Evolutionary conservation across 139 green algal genomes (phyloP).

Genomic region (Tetraselmis striata): DNA sequence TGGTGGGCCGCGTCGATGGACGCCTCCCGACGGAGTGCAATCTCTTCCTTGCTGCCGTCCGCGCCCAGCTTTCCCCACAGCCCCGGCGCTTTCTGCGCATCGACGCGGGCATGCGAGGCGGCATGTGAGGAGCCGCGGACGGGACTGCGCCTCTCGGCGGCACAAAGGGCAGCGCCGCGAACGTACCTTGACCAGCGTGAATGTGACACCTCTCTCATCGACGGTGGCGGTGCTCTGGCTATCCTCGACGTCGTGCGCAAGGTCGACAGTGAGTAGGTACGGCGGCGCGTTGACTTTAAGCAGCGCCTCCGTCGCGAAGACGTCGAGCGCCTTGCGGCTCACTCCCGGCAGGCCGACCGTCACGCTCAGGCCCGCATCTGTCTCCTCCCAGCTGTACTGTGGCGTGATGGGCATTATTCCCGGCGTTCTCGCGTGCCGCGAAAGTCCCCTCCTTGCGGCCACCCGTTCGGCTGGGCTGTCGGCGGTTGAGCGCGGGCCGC

Average conservation of each 20-base stretch:
- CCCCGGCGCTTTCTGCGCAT: neutral
- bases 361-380: conserved; percentile 1
- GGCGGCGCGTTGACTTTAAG: conserved; percentile 13
- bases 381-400: conserved; percentile 5
- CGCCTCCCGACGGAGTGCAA: neutral
- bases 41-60: neutral
- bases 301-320: conserved; percentile 1
- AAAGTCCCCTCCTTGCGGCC: too few species aligned
- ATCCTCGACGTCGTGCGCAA: conserved; percentile 1
- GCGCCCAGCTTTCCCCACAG: neutral
- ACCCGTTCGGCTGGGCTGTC: too few species aligned
- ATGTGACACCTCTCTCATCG: neutral
- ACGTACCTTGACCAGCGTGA: neutral
- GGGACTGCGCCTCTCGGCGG: too few species aligned
- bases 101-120: too few species aligned
- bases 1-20: neutral
- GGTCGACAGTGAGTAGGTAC: conserved; percentile 4
- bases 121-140: too few species aligned
- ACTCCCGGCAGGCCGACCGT: neutral
- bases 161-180: too few species aligned
- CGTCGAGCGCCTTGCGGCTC: neutral
- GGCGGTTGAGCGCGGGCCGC: too few species aligned
- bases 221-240: neutral
- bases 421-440: too few species aligned
- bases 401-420: neutral